These are phyloP conservation scores for Veloporphyrellus conicus DNA, from an alignment of 1,284 basidiomycete species.

Conservation along the genomic window DNA sequence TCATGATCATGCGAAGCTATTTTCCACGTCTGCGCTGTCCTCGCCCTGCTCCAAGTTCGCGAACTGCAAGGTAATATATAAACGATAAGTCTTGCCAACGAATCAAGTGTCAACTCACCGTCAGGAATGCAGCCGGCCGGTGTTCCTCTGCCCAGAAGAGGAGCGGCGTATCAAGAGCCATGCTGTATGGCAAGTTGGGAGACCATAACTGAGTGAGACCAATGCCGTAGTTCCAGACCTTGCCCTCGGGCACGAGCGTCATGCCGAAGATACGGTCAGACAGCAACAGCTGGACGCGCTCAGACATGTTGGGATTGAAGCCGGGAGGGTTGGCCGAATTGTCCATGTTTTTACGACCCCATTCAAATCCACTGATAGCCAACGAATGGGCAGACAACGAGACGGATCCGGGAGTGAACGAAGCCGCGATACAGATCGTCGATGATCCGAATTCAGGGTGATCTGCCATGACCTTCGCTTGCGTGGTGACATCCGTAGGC, in stretches of 20 bases:
- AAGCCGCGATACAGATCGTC: constrained; percentile 89
- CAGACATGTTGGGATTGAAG: constrained; percentile 97
- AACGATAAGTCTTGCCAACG: neutral
- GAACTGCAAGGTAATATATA: constrained; percentile 47
- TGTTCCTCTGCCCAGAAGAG: constrained; percentile 97
- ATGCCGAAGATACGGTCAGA: constrained; percentile 91
- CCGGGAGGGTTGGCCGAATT: constrained; percentile 82
- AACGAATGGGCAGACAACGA: constrained; percentile 91
- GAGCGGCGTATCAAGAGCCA: constrained; percentile 87
- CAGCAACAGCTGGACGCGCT: constrained; percentile 89
- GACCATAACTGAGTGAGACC: constrained; percentile 91
- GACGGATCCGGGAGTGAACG: constrained; percentile 97
- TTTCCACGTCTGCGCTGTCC: constrained; percentile 88
- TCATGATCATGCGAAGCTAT: constrained; percentile 71
- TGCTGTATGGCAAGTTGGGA: constrained; percentile 76
- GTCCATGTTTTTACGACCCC: constrained; percentile 92
- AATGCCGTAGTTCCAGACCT: constrained; percentile 91
- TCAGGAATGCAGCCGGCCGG: constrained; percentile 86
- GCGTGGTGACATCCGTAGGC: constrained; percentile 91
- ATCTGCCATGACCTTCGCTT: constrained; percentile 94
- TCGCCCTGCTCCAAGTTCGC: constrained; percentile 81
- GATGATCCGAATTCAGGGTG: constrained; percentile 94
- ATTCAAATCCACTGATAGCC: constrained; percentile 91
- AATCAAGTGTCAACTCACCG: constrained; percentile 46
- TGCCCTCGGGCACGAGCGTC: constrained; percentile 87